Evolutionary conservation across 2,329 filamentous ascomycete species (phyloP), one percentile per base, ranked within the genome.

Genomic region (Shiraia sp.): DNA sequence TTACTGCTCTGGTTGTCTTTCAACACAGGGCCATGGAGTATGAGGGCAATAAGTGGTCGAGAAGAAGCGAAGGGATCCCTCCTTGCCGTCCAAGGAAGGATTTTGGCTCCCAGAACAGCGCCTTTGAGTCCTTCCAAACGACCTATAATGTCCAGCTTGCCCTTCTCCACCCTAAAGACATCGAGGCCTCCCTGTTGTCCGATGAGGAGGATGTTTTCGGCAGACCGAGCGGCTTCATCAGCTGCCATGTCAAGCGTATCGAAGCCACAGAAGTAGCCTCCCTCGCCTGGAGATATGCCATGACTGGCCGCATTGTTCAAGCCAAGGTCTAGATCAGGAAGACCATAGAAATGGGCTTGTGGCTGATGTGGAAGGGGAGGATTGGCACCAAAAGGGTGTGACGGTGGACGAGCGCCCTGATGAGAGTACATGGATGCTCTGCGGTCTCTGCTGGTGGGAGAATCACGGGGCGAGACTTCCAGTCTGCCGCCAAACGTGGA

Each of bases 121-220:
- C 92, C 92, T 56, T 85, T 82, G 19, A 96, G 75, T 4, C 88
- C 89, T 59, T 86, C 85, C 33, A 96, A 72, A 41, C 82, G 82
- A 14, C 85, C 85, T 22, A 90, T 72, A 15, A 81, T 77, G 40
- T 89, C 86, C 39, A 89, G 68, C 34, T 86, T 87, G 47, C 84
- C 83, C 59, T 86, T 88, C 30, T 83, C 82, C 22, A 95, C 79
- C 14, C 82, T 77, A 52, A 88, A 85, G 12, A 96, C 79, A 50
- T 92, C 86, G 35, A 96, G 64, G 1, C 85, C 85, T 29, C 89
- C 88, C 63, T 95, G 87, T 53, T 85, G 90, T 1, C 91, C 91
- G 7, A 89, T 80, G 4, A 96, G 69, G 31, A 90, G 74, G 17
- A 88, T 82, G 65, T 86, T 85, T 59, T 87, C 79, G 39, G 72